phyloP scores from a whole-genome alignment of 2,329 filamentous ascomycete species.

The Thermothelomyces thermophilus region DNA sequence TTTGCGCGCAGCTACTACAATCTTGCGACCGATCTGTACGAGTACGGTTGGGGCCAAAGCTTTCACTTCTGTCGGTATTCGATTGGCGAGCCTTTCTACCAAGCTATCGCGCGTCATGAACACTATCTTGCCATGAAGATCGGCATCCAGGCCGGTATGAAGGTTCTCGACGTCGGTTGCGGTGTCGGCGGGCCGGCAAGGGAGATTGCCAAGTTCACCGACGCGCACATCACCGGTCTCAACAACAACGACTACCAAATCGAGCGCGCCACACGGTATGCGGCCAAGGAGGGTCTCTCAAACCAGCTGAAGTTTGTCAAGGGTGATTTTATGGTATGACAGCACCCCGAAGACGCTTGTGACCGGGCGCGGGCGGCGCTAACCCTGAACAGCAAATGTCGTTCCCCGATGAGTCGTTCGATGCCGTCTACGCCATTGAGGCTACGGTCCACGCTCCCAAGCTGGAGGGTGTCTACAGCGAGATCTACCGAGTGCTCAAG shows the following conservation, averaged over 20 bases:
- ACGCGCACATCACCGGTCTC: conserved; percentile 78
- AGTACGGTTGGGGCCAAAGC: conserved; percentile 91
- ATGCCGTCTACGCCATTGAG: conserved; percentile 95
- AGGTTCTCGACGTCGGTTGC: conserved; percentile 91
- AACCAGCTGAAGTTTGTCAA: conserved; percentile 82
- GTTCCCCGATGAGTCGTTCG: conserved; percentile 86
- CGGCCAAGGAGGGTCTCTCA: conserved; percentile 70
- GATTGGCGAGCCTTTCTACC: conserved; percentile 75
- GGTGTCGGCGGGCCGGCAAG: conserved; percentile 92
- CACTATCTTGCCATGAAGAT: conserved; percentile 94
- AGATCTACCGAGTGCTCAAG: conserved; percentile 93
- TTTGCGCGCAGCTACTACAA: conserved; percentile 72
- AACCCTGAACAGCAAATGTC: conserved; percentile 68
- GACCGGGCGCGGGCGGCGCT: not conserved
- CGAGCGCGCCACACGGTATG: conserved; percentile 81
- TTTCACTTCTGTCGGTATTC: conserved; percentile 98
- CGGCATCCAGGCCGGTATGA: conserved; percentile 77
- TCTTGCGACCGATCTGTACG: conserved; percentile 90
- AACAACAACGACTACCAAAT: conserved; percentile 99
- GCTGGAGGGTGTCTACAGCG: conserved; percentile 84
- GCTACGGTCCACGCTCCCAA: conserved; percentile 91
- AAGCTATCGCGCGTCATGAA: conserved; percentile 92
- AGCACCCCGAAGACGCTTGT: not conserved
- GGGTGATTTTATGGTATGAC: conserved; percentile 82
- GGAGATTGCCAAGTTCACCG: conserved; percentile 94